Conservation (phyloP, 805 yeast species). For the Barnettozyma californica region DNA sequence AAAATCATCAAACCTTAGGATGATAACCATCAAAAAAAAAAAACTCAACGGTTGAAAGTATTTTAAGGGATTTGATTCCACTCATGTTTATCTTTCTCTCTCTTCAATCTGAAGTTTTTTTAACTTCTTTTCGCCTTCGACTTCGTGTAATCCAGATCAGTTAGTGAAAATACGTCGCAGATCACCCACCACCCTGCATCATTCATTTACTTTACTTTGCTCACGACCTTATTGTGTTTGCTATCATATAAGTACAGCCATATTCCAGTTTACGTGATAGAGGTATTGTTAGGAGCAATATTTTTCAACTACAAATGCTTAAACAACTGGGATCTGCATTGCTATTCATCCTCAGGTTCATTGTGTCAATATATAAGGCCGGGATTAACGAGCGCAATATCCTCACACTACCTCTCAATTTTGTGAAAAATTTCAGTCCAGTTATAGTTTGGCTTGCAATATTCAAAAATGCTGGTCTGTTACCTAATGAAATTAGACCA, state of each 20-base stretch:
- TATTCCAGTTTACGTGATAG: too few species aligned
- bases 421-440: constrained; percentile 45
- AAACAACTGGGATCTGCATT: not conserved
- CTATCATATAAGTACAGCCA: too few species aligned
- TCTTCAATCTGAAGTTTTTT: too few species aligned
- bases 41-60: not conserved
- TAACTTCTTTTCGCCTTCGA: too few species aligned
- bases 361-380: constrained; percentile 6
- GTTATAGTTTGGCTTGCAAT: constrained; percentile 50
- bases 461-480: constrained; percentile 54
- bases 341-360: constrained; percentile 1
- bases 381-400: constrained; percentile 33
- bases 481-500: constrained; percentile 52
- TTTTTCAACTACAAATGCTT: not conserved
- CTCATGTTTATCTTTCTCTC: too few species aligned
- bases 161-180: too few species aligned
- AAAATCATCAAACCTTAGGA: too few species aligned
- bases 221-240: too few species aligned
- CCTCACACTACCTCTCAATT: constrained; percentile 37
- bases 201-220: too few species aligned
- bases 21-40: too few species aligned
- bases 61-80: not conserved
- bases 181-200: too few species aligned
- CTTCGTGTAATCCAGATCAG: too few species aligned
- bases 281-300: not conserved